Evolutionary conservation across 164 flowering plant species (phyloP).

Genomic region (Kingdonia uniflora): DNA sequence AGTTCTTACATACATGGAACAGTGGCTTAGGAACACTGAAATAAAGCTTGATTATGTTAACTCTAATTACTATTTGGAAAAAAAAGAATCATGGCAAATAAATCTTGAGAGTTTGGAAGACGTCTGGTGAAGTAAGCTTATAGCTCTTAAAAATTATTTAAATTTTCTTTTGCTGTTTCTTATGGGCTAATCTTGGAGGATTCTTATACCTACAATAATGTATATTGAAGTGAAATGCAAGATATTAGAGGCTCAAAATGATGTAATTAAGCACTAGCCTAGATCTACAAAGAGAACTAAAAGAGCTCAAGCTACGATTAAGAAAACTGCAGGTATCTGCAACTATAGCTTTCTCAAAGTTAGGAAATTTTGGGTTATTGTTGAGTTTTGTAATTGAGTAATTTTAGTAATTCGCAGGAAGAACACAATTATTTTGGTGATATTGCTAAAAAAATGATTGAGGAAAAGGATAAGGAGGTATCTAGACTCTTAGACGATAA

Average conservation of each 20-base stretch:
- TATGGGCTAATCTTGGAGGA: conserved; percentile 3
- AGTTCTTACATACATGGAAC: conserved; percentile 42
- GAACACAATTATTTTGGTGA: conserved; percentile 85
- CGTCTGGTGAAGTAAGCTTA: conserved; percentile 65
- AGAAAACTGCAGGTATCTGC: conserved; percentile 61
- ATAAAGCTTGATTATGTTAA: conserved; percentile 48
- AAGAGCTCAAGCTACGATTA: conserved; percentile 42
- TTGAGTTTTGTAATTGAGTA: too few relatives aligned
- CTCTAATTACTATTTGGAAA: conserved; percentile 48
- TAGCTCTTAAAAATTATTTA: background rate
- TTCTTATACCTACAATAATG: conserved; percentile 5
- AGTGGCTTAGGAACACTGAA: conserved; percentile 54
- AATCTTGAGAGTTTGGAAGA: conserved; percentile 70
- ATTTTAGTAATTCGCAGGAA: conserved; percentile 39
- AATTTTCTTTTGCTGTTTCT: background rate
- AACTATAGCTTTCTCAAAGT: too few relatives aligned
- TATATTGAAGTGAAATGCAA: conserved; percentile 63
- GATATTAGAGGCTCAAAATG: conserved; percentile 45
- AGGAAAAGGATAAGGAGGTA: conserved; percentile 81
- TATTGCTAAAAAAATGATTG: conserved; percentile 93
- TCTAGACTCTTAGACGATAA: conserved; percentile 68
- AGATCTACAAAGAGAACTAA: conserved; percentile 52
- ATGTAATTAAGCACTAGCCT: conserved; percentile 32
- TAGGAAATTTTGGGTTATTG: too few relatives aligned
- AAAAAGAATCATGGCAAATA: conserved; percentile 66